phyloP scores from a whole-genome alignment of 2,329 filamentous ascomycete species.

The Fusarium domesticum region DNA sequence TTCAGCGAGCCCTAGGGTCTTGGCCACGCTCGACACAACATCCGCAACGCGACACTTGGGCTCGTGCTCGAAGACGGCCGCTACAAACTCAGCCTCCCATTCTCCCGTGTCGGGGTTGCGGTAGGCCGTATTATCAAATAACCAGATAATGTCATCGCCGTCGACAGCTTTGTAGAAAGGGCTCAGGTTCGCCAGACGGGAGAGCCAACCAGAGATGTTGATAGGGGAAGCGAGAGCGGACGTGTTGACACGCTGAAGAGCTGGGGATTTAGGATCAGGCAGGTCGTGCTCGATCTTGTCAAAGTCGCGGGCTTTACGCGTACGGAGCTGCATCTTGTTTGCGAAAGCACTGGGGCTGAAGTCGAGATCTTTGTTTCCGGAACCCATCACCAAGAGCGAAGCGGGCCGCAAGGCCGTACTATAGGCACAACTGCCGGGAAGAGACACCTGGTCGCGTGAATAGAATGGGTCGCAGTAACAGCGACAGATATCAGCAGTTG shows the following conservation, averaged over 20 bases:
- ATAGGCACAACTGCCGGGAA: constrained; percentile 4
- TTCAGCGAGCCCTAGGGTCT: constrained; percentile 63
- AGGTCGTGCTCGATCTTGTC: constrained; percentile 49
- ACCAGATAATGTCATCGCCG: constrained; percentile 73
- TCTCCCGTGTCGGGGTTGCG: constrained; percentile 44
- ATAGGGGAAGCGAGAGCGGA: constrained; percentile 32
- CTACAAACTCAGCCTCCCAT: constrained; percentile 83
- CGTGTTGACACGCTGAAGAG: constrained; percentile 31
- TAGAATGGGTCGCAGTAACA: constrained; percentile 13
- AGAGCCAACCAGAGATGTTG: constrained; percentile 35
- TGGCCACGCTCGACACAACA: constrained; percentile 66
- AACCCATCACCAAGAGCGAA: constrained; percentile 23
- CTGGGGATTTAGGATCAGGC: constrained; percentile 33
- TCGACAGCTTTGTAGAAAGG: constrained; percentile 60
- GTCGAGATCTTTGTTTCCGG: constrained; percentile 9
- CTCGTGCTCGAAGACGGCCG: constrained; percentile 74
- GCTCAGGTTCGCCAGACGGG: constrained; percentile 51
- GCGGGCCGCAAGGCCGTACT: constrained; percentile 3
- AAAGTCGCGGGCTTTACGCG: constrained; percentile 49
- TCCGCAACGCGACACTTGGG: constrained; percentile 65
- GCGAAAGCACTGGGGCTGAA: constrained; percentile 30
- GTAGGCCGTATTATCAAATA: constrained; percentile 87
- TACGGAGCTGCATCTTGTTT: constrained; percentile 48
- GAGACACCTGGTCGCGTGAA: constrained; percentile 17
- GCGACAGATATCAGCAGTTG: constrained; percentile 21